Conservation (phyloP, 345 rosid species). For the Hypericum perforatum region DNA sequence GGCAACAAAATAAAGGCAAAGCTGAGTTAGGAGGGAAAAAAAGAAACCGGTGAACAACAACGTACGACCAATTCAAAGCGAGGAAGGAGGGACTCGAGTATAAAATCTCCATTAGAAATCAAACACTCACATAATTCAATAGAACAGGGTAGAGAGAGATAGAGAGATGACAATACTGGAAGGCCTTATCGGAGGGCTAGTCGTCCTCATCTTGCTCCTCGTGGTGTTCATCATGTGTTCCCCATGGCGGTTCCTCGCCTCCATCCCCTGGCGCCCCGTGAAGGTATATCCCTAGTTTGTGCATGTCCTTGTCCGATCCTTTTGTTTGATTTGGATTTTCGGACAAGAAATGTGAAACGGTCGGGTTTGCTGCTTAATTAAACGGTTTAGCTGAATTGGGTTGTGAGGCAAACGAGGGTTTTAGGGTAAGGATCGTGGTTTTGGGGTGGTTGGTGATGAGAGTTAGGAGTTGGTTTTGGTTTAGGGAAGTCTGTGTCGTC, state of each 20-base stretch:
- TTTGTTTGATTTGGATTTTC: no score
- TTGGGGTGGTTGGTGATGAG: no score
- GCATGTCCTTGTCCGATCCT: slow-evolving; percentile 26
- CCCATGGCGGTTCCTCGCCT: slow-evolving; percentile 74
- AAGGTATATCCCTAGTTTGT: no score
- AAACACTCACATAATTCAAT: no score
- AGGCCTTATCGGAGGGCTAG: slow-evolving; percentile 34
- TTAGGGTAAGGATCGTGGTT: no score
- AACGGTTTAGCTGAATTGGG: no score
- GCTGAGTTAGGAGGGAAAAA: neutral
- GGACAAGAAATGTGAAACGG: no score
- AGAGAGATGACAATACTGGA: slow-evolving; percentile 47
- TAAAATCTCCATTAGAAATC: slow-evolving; percentile 37
- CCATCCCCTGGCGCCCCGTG: no score
- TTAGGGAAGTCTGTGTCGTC: no score
- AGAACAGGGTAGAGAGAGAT: slow-evolving; percentile 29
- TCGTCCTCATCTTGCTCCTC: slow-evolving; percentile 56
- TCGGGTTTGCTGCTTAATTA: no score
- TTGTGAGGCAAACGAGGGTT: no score
- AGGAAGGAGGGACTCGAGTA: slow-evolving; percentile 47
- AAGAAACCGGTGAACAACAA: slow-evolving; percentile 6
- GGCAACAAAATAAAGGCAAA: neutral
- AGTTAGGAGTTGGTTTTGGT: no score
- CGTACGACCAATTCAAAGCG: slow-evolving; percentile 76
- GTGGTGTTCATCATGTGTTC: slow-evolving; percentile 61